phyloP scores from a whole-genome alignment of 2,329 filamentous ascomycete genomes.

The Daldinia eschscholtzii region DNA sequence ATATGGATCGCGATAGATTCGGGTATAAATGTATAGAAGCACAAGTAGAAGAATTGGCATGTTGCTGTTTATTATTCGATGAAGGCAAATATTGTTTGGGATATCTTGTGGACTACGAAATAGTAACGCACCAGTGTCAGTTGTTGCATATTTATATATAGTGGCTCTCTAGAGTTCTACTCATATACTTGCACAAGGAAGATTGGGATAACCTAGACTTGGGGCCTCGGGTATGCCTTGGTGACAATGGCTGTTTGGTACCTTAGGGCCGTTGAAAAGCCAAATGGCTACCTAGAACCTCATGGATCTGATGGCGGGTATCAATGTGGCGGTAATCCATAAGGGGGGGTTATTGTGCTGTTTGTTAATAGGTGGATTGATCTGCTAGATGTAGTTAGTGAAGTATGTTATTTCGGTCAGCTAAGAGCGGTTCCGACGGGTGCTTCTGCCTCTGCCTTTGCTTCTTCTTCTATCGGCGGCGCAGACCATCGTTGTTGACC shows the following conservation, averaged over 20 bases:
- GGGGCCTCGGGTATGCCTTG: background rate
- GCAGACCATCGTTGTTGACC: slow-evolving; percentile 45
- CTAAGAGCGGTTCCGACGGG: background rate
- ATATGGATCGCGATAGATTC: background rate
- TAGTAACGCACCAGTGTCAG: slow-evolving; percentile 1
- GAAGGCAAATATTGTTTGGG: background rate
- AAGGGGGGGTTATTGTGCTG: background rate
- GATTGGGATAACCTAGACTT: background rate
- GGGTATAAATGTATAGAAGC: background rate
- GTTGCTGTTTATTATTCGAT: background rate
- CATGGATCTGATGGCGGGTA: background rate
- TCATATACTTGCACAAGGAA: background rate
- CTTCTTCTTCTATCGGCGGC: slow-evolving; percentile 36
- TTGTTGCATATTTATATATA: background rate
- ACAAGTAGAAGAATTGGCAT: background rate
- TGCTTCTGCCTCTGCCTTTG: slow-evolving; percentile 5
- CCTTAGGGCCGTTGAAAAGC: background rate
- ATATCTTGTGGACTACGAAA: slow-evolving; percentile 14
- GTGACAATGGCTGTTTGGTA: background rate
- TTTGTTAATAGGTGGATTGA: background rate
- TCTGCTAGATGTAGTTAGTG: background rate
- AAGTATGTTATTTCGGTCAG: slow-evolving; percentile 9
- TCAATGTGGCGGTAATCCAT: background rate
- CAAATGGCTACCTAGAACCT: too few species aligned
- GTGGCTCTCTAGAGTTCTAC: background rate